Evolutionary conservation across 2,329 filamentous ascomycete genomes (phyloP).

Genomic region (Trichoderma sp.): DNA sequence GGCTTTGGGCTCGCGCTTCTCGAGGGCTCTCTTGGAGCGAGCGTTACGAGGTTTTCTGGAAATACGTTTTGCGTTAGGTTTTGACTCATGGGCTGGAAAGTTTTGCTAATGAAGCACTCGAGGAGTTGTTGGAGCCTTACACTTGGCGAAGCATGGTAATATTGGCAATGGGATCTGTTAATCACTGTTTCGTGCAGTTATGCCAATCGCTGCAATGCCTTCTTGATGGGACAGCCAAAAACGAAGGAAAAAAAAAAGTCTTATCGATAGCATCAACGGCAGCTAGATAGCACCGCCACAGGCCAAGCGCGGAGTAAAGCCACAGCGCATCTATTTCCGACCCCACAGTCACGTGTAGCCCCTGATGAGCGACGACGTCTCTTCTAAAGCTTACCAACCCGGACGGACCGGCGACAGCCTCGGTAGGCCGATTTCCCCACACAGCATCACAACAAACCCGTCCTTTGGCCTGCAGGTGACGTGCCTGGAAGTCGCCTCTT

Average conservation of each 20-base stretch:
- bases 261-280: constrained; percentile 39
- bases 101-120: not conserved
- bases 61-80: not conserved
- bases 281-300: constrained; percentile 8
- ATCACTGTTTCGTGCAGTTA: constrained; percentile 5
- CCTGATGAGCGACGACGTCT: constrained; percentile 3
- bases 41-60: constrained; percentile 66
- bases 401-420: constrained; percentile 26
- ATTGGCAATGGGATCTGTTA: constrained; percentile 23
- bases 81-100: not conserved
- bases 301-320: not conserved
- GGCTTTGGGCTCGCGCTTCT: constrained; percentile 86
- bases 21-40: constrained; percentile 91
- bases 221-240: constrained; percentile 2
- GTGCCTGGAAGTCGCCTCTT: constrained; percentile 16
- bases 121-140: constrained; percentile 38
- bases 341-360: constrained; percentile 42
- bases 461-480: constrained; percentile 21
- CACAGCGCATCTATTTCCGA: constrained; percentile 9
- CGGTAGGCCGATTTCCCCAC: constrained; percentile 25
- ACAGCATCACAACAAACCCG: constrained; percentile 1
- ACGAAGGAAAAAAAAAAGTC: constrained; percentile 33
- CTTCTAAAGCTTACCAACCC: constrained; percentile 15
- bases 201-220: not conserved
- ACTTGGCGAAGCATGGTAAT: constrained; percentile 53